Evolutionary conservation across 192 early-diverging fungal genomes (phyloP).

Genomic region (Coemansia umbellata): DNA sequence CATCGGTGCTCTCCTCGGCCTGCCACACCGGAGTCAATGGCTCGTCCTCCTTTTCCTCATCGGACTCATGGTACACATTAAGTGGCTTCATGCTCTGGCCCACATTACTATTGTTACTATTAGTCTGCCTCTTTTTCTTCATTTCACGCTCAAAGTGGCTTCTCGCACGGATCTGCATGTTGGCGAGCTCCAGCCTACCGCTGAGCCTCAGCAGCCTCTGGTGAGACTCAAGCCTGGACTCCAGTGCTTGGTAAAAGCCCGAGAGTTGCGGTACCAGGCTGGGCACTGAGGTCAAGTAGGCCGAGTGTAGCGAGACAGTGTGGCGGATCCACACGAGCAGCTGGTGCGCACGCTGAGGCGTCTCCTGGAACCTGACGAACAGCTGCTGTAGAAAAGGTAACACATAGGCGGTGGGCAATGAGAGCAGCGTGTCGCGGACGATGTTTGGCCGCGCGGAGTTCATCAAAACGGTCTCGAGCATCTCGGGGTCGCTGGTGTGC

Average conservation of each 20-base stretch:
- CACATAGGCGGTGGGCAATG: constrained; percentile 34
- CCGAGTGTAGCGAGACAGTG: constrained; percentile 32
- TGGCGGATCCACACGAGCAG: constrained; percentile 40
- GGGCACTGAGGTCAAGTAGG: constrained; percentile 35
- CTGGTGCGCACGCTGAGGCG: constrained; percentile 19
- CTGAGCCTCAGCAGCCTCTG: constrained; percentile 24
- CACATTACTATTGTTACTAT: too few relatives aligned
- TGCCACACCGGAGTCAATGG: constrained; percentile 42
- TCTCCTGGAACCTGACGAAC: constrained; percentile 34
- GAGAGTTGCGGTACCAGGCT: constrained; percentile 37
- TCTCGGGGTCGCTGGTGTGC: constrained; percentile 29
- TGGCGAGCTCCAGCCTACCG: constrained; percentile 41
- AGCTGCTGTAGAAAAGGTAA: constrained; percentile 46
- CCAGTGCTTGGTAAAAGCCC: constrained; percentile 41
- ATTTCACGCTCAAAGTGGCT: constrained; percentile 14
- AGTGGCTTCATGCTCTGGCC: constrained; percentile 33
- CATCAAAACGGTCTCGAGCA: constrained; percentile 37
- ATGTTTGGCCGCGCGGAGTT: constrained; percentile 29
- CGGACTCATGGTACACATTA: constrained; percentile 27
- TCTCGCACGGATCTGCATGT: constrained; percentile 35
- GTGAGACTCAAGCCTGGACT: constrained; percentile 30
- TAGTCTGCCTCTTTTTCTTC: constrained; percentile 5
- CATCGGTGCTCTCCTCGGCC: constrained; percentile 35
- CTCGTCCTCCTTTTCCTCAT: constrained; percentile 20
- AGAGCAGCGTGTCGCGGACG: constrained; percentile 40